Conservation (phyloP, 805 yeast species). For the Metschnikowia picachoensis region DNA sequence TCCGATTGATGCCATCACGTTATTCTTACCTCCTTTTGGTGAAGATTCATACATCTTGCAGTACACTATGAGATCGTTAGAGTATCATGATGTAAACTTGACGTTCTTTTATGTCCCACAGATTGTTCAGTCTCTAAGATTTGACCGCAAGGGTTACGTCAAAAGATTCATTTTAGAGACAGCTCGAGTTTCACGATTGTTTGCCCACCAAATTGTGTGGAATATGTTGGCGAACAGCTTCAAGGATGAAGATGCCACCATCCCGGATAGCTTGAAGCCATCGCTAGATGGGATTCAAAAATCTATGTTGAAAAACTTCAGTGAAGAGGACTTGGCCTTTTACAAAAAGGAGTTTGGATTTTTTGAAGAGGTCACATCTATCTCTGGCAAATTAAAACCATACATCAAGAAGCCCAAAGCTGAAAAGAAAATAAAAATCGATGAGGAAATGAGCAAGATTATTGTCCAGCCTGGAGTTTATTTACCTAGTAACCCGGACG, state of each 20-base stretch:
- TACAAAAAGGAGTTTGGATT: slow-evolving; percentile 84
- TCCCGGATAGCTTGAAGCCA: slow-evolving; percentile 82
- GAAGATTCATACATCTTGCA: slow-evolving; percentile 68
- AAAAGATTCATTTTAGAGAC: slow-evolving; percentile 87
- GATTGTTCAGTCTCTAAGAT: slow-evolving; percentile 87
- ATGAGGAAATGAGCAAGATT: slow-evolving; percentile 86
- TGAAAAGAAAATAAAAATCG: slow-evolving; percentile 93
- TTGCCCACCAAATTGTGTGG: slow-evolving; percentile 98
- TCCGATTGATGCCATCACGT: slow-evolving; percentile 81
- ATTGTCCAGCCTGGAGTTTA: slow-evolving; percentile 78
- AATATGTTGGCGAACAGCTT: slow-evolving; percentile 91
- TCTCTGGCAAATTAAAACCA: slow-evolving; percentile 93
- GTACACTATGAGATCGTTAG: slow-evolving; percentile 86
- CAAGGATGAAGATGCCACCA: slow-evolving; percentile 80
- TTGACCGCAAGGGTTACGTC: slow-evolving; percentile 80
- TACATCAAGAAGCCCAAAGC: slow-evolving; percentile 91
- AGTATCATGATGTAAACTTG: slow-evolving; percentile 77
- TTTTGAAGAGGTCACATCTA: slow-evolving; percentile 86
- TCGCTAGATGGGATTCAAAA: slow-evolving; percentile 67
- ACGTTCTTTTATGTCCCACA: slow-evolving; percentile 98
- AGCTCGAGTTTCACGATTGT: slow-evolving; percentile 82
- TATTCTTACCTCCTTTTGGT: slow-evolving; percentile 73
- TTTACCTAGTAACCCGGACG: slow-evolving; percentile 95
- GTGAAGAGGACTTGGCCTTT: slow-evolving; percentile 55
- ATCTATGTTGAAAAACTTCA: slow-evolving; percentile 60